These are phyloP conservation scores for Pseudonitzschia multistriata DNA, from an alignment of 108 stramenopile genomes.

Conservation along the genomic window DNA sequence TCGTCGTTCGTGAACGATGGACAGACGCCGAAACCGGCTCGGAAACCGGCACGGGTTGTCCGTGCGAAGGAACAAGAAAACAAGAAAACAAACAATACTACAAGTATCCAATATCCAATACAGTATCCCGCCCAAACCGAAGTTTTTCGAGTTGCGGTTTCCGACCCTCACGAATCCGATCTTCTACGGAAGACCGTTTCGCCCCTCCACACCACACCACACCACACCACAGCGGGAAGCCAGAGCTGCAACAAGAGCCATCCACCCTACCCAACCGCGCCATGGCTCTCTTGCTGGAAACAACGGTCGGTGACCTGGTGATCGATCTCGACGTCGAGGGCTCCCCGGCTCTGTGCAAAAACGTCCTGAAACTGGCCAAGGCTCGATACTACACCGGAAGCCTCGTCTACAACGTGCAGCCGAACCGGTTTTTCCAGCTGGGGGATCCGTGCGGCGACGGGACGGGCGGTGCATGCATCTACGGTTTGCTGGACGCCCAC, in stretches of 20 bases:
- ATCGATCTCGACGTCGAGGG: constrained; percentile 84
- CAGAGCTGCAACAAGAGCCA: neutral
- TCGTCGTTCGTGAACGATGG: too few species aligned
- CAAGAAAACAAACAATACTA: too few species aligned
- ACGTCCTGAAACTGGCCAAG: constrained; percentile 79
- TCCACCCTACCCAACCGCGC: neutral
- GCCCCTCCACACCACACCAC: too few species aligned
- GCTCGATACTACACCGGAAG: constrained; percentile 76
- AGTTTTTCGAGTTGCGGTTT: too few species aligned
- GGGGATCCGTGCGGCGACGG: constrained; percentile 95
- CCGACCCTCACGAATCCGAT: too few species aligned
- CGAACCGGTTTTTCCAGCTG: constrained; percentile 68
- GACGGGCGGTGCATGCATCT: constrained; percentile 85
- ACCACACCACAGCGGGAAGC: neutral
- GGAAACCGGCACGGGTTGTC: too few species aligned
- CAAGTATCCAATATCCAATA: too few species aligned
- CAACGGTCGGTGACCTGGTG: constrained; percentile 79
- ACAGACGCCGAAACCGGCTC: too few species aligned
- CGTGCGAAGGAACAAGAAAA: too few species aligned
- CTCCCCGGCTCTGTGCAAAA: constrained; percentile 71
- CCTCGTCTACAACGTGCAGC: constrained; percentile 68
- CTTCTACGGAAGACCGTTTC: too few species aligned
- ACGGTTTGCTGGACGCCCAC: constrained; percentile 44
- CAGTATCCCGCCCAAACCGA: too few species aligned
- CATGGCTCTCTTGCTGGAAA: constrained; percentile 85